Evolutionary conservation across 1,139 yeast species (phyloP).

Genomic region (Arxiozyma slooffiae): DNA sequence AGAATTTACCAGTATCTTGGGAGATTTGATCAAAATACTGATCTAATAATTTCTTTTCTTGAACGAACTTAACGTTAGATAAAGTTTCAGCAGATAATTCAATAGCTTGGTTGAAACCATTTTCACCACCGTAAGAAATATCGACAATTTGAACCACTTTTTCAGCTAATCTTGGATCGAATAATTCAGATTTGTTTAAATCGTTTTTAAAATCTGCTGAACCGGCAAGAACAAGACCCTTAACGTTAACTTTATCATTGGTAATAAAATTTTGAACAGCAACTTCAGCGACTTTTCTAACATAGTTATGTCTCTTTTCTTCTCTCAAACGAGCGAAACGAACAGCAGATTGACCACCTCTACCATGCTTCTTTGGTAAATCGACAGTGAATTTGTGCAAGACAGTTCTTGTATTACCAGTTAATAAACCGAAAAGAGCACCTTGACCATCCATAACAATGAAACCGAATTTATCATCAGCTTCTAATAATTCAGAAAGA

Average conservation of each 20-base stretch:
- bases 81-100: constrained; percentile 94
- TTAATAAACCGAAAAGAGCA: constrained; percentile 86
- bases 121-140: constrained; percentile 97
- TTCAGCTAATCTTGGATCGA: constrained; percentile 78
- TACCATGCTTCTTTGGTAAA: constrained; percentile 97
- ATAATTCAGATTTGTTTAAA: constrained; percentile 82
- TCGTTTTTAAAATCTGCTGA: constrained; percentile 97
- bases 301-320: constrained; percentile 96
- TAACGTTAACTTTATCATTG: constrained; percentile 83
- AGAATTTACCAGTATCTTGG: constrained; percentile 91
- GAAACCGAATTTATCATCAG: constrained; percentile 93
- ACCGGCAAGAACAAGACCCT: constrained; percentile 94
- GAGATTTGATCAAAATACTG: constrained; percentile 92
- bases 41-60: constrained; percentile 90
- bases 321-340: constrained; percentile 99
- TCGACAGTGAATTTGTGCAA: constrained; percentile 94
- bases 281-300: constrained; percentile 94
- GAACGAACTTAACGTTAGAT: constrained; percentile 93
- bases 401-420: constrained; percentile 94
- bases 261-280: constrained; percentile 96
- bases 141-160: constrained; percentile 89
- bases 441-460: constrained; percentile 99
- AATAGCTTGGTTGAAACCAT: constrained; percentile 97
- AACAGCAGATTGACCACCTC: constrained; percentile 99
- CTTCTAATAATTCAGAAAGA: constrained; percentile 81